Conservation (phyloP, 2,329 filamentous ascomycete genomes). For the Lecanicillium sp. region DNA sequence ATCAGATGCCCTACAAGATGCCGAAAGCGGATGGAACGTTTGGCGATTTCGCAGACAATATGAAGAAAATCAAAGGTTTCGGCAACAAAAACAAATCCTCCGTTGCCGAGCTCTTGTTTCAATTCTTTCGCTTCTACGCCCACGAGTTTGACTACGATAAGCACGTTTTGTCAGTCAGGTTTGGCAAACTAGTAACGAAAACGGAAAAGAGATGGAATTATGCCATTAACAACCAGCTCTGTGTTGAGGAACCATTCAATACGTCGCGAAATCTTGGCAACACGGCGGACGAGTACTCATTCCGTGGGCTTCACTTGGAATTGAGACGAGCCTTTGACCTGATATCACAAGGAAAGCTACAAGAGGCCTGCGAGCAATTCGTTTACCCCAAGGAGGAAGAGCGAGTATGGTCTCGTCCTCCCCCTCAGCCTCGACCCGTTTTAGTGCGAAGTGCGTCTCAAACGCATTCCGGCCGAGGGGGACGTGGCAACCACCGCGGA, state of each 20-base stretch:
- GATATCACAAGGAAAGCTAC: slow-evolving; percentile 69
- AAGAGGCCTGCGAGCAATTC: slow-evolving; percentile 79
- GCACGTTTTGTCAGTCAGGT: slow-evolving; percentile 73
- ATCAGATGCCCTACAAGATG: slow-evolving; percentile 49
- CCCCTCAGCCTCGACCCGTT: slow-evolving; percentile 45
- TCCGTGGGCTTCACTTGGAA: slow-evolving; percentile 83
- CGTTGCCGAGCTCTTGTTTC: slow-evolving; percentile 78
- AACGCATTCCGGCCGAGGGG: slow-evolving; percentile 40
- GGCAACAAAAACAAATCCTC: slow-evolving; percentile 75
- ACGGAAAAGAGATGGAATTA: slow-evolving; percentile 84
- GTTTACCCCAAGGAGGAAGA: slow-evolving; percentile 80
- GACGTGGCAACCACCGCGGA: slow-evolving; percentile 40
- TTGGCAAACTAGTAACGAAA: slow-evolving; percentile 71
- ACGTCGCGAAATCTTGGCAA: slow-evolving; percentile 83
- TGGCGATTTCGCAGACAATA: slow-evolving; percentile 79
- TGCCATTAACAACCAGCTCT: slow-evolving; percentile 72
- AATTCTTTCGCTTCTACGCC: slow-evolving; percentile 92
- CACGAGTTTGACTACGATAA: slow-evolving; percentile 89
- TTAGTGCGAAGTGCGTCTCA: slow-evolving; percentile 54
- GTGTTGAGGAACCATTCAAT: slow-evolving; percentile 96
- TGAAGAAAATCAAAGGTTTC: slow-evolving; percentile 65
- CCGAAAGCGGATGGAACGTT: slow-evolving; percentile 55
- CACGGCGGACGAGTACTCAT: slow-evolving; percentile 91
- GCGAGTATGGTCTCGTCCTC: slow-evolving; percentile 49
- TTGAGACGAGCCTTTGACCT: slow-evolving; percentile 80